Percentiles rank a stretch among this genome's conserved stretches.
These are phyloP conservation scores for Trichoderma atrobrunneum DNA, from an alignment of 2,329 filamentous ascomycete genomes.

Conservation along the genomic window DNA sequence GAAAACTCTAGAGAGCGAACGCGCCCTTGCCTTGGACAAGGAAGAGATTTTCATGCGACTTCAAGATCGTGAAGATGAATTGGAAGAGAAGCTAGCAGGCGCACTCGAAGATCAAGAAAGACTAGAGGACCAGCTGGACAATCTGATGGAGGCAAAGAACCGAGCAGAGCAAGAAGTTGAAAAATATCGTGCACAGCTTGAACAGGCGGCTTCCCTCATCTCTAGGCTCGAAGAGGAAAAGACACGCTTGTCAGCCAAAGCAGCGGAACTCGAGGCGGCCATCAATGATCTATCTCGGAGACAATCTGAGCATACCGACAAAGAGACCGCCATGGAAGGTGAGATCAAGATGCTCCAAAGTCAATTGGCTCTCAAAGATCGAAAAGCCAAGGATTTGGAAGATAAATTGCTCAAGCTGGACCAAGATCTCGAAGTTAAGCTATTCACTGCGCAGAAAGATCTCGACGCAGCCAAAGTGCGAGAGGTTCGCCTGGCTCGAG, in stretches of 20 bases:
- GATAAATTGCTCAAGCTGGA: slow-evolving; percentile 78
- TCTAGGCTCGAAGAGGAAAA: slow-evolving; percentile 84
- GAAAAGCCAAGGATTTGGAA: slow-evolving; percentile 86
- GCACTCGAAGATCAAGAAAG: slow-evolving; percentile 92
- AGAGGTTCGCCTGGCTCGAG: slow-evolving; percentile 71
- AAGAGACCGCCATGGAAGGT: slow-evolving; percentile 73
- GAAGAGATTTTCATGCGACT: slow-evolving; percentile 99
- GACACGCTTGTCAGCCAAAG: slow-evolving; percentile 63
- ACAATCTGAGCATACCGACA: slow-evolving; percentile 69
- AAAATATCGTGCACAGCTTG: slow-evolving; percentile 73
- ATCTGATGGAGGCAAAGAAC: slow-evolving; percentile 84
- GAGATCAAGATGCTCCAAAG: slow-evolving; percentile 91
- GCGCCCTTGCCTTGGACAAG: slow-evolving; percentile 93
- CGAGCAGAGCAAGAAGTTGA: slow-evolving; percentile 82
- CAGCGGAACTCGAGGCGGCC: slow-evolving; percentile 67
- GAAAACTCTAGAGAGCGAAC: slow-evolving; percentile 91
- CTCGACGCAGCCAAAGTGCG: slow-evolving; percentile 70
- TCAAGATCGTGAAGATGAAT: slow-evolving; percentile 83
- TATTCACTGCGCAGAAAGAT: slow-evolving; percentile 75
- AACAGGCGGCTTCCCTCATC: slow-evolving; percentile 88
- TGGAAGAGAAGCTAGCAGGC: slow-evolving; percentile 88
- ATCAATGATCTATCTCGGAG: slow-evolving; percentile 67
- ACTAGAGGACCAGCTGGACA: slow-evolving; percentile 89
- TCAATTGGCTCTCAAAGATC: slow-evolving; percentile 82
- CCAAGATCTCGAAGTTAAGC: slow-evolving; percentile 83